phyloP scores from a whole-genome alignment of 148 eudicot genomes.

The Spergularia marina region DNA sequence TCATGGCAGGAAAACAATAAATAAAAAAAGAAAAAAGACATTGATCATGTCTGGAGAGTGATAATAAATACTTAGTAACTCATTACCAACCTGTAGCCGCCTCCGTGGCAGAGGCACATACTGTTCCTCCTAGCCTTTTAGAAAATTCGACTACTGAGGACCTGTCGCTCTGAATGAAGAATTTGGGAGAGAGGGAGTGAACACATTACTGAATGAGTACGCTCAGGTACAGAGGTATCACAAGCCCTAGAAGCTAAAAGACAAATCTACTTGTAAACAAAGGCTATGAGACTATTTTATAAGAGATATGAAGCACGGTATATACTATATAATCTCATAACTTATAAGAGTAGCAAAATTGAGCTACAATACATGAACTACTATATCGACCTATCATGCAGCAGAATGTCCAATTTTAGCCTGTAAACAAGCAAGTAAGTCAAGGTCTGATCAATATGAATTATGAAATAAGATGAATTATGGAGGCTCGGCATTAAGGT shows the following conservation, averaged over 20 bases:
- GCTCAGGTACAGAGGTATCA: not conserved
- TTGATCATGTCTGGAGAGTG: not conserved
- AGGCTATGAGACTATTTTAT: not conserved
- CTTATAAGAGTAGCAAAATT: not conserved
- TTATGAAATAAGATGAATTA: too few relatives aligned
- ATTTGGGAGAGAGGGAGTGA: not conserved
- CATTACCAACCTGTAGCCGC: constrained; percentile 53
- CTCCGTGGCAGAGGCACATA: constrained; percentile 47
- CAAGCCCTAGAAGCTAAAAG: not conserved
- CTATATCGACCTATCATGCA: not conserved
- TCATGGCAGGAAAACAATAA: not conserved
- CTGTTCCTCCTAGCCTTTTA: constrained; percentile 54
- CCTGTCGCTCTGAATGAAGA: constrained; percentile 36
- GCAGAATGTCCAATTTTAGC: not conserved
- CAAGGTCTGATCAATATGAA: too few relatives aligned
- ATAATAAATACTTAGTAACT: not conserved
- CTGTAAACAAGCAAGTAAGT: not conserved
- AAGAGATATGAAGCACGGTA: not conserved
- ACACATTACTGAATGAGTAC: not conserved
- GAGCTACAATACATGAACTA: not conserved
- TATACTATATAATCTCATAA: not conserved
- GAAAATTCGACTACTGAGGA: constrained; percentile 46
- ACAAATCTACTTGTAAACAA: not conserved
- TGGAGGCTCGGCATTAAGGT: too few relatives aligned
- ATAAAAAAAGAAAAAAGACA: not conserved